Conservation (phyloP, 2,329 filamentous ascomycete genomes). For the Neonectria sp. region DNA sequence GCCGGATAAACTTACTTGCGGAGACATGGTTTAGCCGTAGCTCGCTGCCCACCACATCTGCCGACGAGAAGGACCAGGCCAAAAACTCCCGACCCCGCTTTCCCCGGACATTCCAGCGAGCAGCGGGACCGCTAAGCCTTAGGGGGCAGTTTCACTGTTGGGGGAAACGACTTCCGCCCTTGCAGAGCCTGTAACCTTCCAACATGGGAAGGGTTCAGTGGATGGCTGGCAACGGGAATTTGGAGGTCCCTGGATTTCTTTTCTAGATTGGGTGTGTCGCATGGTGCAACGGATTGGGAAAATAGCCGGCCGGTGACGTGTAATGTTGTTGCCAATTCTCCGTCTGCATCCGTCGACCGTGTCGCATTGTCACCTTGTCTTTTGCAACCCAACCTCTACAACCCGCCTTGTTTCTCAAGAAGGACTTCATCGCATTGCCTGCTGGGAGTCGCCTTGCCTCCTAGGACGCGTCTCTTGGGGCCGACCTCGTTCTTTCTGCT, state of each 20-base stretch:
- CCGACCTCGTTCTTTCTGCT: constrained; percentile 6
- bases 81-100: constrained; percentile 12
- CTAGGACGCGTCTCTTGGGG: background rate
- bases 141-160: constrained; percentile 20
- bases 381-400: background rate
- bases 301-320: constrained; percentile 32
- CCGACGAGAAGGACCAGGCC: constrained; percentile 1
- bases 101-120: constrained; percentile 33
- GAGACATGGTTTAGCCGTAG: background rate
- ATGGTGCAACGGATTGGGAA: constrained; percentile 36
- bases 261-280: constrained; percentile 10
- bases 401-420: background rate
- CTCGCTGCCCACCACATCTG: constrained; percentile 15
- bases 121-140: constrained; percentile 32
- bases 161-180: constrained; percentile 28
- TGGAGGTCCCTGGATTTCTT: constrained; percentile 1
- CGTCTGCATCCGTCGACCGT: constrained; percentile 9
- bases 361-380: constrained; percentile 19
- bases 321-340: constrained; percentile 12
- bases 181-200: constrained; percentile 31
- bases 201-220: constrained; percentile 16
- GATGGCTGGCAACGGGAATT: constrained; percentile 7
- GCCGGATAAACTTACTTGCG: constrained; percentile 18
- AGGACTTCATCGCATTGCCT: background rate
- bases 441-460: background rate